Evolutionary conservation across 2,329 filamentous ascomycete species (phyloP), one percentile per base, ranked within the genome.

Genomic region (Trichoderma arundinaceum): DNA sequence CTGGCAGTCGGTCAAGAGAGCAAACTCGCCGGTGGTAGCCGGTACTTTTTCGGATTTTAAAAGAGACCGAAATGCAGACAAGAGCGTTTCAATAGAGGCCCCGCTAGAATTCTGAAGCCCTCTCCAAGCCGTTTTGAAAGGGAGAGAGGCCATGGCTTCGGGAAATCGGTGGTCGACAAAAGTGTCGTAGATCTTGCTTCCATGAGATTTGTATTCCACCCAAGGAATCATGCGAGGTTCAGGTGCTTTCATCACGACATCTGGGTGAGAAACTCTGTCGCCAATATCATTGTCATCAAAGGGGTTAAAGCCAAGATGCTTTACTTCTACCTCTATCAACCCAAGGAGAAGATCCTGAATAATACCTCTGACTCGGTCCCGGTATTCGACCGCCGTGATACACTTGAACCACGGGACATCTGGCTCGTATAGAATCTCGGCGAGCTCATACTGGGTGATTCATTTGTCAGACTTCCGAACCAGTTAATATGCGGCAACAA

Each of bases 391-490:
- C 4, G 10, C 1, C 0, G 72, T 52, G 15, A 77, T 74, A 6
- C 75, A 52, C 60, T 78, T 78, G 65, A 79, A 77, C 73, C 75
- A 78, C 0, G 76, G 72, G 0, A 73, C 64, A 0, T 77, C 73
- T 1, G 77, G 76, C 32, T 79, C 77, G 38, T 78, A 79, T 4
- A 79, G 69, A 6, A 79, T 69, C 53, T 79, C 77, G 0, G 72
- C 0, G 0, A 76, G 39, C 7, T 72, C 66, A 32, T 64, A 38
- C 60, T 67, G n/a, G 12, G 57, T 15, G 7, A 17, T 43, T 46
- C n/a, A 43, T 66, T 12, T 48, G 67, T n/a, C 39, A 28, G 39
- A 7, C 4, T 4, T 17, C 7, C 4, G 33, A 8, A 19, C 17
- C 6, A 7, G 7, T 28, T 2, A 46, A 51, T 10, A 38, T 46